These are phyloP conservation scores for Claviceps sp. DNA, from an alignment of 2,329 filamentous ascomycete genomes.

Conservation along the genomic window DNA sequence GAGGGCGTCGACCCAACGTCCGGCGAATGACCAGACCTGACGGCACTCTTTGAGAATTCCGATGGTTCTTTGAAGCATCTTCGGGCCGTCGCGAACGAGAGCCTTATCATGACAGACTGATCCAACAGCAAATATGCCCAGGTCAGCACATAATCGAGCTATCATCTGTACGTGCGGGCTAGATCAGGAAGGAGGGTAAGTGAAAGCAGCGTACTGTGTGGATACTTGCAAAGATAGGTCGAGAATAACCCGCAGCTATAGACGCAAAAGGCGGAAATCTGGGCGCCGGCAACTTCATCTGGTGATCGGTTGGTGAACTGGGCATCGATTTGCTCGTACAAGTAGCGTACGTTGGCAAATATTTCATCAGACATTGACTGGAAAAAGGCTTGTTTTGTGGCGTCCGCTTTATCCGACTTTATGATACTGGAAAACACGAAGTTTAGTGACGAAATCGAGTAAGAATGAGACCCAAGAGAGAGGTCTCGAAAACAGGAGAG, in stretches of 20 bases:
- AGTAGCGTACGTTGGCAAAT: constrained; percentile 32
- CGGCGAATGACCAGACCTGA: constrained; percentile 37
- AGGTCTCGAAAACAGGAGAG: background rate
- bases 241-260: constrained; percentile 41
- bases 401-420: constrained; percentile 25
- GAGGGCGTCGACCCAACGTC: constrained; percentile 37
- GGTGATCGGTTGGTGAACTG: constrained; percentile 33
- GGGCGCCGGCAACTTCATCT: constrained; percentile 36
- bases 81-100: constrained; percentile 27
- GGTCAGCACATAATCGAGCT: background rate
- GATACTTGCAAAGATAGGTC: constrained; percentile 38
- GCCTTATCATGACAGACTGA: constrained; percentile 28
- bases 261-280: constrained; percentile 41
- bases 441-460: background rate
- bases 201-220: constrained; percentile 24
- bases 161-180: background rate
- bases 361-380: constrained; percentile 30
- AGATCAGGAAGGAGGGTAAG: background rate
- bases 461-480: background rate
- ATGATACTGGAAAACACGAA: constrained; percentile 25
- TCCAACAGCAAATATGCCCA: background rate
- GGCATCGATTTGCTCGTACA: constrained; percentile 37
- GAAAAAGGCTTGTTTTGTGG: constrained; percentile 25
- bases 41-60: constrained; percentile 33
- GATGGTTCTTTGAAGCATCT: constrained; percentile 33